Conservation (phyloP, 2,329 filamentous ascomycete genomes). For the Verticillium longisporum region DNA sequence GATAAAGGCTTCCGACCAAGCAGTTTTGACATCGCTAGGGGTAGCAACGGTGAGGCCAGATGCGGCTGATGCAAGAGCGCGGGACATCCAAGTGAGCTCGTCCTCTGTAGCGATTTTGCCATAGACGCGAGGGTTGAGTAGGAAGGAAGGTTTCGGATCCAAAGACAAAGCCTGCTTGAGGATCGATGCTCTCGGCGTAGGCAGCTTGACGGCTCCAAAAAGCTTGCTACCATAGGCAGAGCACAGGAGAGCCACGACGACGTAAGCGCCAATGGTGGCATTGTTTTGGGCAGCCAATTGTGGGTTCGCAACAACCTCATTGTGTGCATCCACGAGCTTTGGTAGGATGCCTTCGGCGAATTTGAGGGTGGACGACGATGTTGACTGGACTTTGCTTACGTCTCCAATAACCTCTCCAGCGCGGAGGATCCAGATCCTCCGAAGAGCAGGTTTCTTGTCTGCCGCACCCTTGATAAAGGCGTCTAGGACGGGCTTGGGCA, state of each 20-base stretch:
- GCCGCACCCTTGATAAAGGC: constrained; percentile 71
- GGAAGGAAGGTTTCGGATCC: constrained; percentile 79
- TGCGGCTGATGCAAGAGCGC: constrained; percentile 60
- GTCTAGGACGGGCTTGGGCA: constrained; percentile 63
- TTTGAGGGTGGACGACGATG: constrained; percentile 28
- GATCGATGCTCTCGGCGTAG: constrained; percentile 43
- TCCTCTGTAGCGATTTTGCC: constrained; percentile 68
- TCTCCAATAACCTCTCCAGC: constrained; percentile 63
- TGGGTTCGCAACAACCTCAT: constrained; percentile 73
- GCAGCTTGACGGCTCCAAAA: constrained; percentile 31
- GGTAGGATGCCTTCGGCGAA: constrained; percentile 48
- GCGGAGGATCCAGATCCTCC: constrained; percentile 74
- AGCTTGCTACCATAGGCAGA: constrained; percentile 45
- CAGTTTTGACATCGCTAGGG: constrained; percentile 43
- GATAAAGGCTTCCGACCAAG: constrained; percentile 84
- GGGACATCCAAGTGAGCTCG: constrained; percentile 71
- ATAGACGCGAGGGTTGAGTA: constrained; percentile 80
- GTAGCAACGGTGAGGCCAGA: constrained; percentile 43
- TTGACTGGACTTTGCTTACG: neutral
- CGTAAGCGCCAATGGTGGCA: constrained; percentile 71
- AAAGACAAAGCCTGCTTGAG: constrained; percentile 58
- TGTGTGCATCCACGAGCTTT: constrained; percentile 62
- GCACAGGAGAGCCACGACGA: constrained; percentile 54
- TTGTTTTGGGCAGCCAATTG: constrained; percentile 74
- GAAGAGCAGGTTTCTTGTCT: constrained; percentile 76